Evolutionary conservation across 2,329 filamentous ascomycete species (phyloP).

Genomic region (Sporothrix brunneoviolacea): DNA sequence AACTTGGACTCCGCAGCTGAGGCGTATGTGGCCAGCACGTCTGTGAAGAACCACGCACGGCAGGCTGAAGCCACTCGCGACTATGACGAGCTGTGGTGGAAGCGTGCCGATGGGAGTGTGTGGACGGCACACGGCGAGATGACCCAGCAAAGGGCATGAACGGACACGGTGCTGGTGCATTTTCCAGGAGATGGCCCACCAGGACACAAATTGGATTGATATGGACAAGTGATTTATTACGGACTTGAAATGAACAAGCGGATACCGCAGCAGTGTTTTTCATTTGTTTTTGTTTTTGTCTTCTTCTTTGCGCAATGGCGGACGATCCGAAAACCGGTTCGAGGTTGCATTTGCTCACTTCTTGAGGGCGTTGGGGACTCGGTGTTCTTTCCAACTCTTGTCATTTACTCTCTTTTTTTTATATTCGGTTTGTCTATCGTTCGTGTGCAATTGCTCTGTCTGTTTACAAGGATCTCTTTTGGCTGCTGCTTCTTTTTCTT

Average conservation of each 20-base stretch:
- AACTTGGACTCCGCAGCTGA: constrained; percentile 12
- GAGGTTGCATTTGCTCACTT: neutral
- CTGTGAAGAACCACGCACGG: constrained; percentile 20
- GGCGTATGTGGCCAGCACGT: neutral
- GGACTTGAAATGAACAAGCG: neutral
- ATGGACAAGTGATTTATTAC: neutral
- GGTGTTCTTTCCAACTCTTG: neutral
- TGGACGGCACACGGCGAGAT: constrained; percentile 17
- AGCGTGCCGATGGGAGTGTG: constrained; percentile 19
- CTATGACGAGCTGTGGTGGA: constrained; percentile 18
- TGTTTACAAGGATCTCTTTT: no score
- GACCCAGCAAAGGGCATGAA: neutral
- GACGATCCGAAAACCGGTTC: neutral
- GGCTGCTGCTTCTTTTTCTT: neutral
- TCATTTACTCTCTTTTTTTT: no score
- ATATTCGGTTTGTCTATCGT: no score
- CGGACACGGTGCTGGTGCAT: no score
- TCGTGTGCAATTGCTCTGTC: no score
- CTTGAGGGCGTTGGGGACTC: no score
- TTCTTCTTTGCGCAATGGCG: neutral
- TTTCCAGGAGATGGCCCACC: no score
- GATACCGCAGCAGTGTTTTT: neutral
- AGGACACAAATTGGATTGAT: no score
- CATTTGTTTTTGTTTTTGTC: neutral
- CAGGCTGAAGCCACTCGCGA: constrained; percentile 9